Conservation (phyloP, 345 rosid species). For the Citrus sinensis region DNA sequence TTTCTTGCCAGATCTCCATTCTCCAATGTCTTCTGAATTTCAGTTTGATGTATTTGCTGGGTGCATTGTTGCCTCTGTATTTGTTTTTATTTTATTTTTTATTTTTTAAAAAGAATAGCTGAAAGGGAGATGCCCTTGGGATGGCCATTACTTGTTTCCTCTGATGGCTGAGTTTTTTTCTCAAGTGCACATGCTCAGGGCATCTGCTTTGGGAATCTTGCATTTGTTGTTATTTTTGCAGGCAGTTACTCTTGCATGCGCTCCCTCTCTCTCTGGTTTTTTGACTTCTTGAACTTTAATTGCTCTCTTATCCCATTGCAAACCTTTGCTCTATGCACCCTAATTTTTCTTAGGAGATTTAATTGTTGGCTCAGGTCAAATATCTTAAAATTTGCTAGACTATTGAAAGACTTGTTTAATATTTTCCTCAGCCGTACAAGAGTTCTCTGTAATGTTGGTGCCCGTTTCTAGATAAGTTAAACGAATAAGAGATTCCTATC, state of each 20-base stretch:
- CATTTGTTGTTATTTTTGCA: neutral
- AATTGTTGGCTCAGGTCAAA: neutral
- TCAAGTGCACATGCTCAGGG: neutral
- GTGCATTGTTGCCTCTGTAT: neutral
- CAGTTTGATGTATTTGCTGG: neutral
- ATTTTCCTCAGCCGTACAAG: neutral
- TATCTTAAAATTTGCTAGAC: neutral
- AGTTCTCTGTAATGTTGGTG: neutral
- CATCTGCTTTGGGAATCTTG: neutral
- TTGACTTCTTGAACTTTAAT: neutral
- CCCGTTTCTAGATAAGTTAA: neutral
- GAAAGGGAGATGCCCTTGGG: neutral
- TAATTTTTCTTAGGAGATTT: neutral
- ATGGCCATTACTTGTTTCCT: neutral
- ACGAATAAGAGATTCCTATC: too few species aligned
- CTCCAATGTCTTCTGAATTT: neutral
- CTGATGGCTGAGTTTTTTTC: neutral
- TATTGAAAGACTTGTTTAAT: neutral
- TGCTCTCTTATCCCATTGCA: neutral
- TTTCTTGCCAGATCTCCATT: neutral
- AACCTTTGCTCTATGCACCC: neutral
- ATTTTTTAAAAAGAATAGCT: neutral
- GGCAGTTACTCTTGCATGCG: neutral
- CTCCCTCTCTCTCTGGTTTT: neutral
- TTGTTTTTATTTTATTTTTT: neutral